A percentile compares a stretch with the other conserved stretches of the same genome.
Evolutionary conservation across 805 yeast genomes (phyloP).

Genomic region (Kregervanrija delftensis): DNA sequence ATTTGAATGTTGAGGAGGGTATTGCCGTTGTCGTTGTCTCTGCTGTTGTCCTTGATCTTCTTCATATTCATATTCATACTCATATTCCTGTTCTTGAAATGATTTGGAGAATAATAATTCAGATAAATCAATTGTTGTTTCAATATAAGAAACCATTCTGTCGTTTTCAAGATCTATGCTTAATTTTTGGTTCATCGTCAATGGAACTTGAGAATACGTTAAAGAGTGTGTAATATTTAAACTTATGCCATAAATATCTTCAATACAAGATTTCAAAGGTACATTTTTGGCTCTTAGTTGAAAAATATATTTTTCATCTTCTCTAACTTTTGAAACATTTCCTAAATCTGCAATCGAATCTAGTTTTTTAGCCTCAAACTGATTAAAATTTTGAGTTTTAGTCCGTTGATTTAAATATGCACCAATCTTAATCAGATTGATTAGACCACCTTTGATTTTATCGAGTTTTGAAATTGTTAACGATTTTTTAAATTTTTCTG

Average conservation of each 20-base stretch:
- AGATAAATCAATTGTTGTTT: conserved; percentile 17
- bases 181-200: conserved; percentile 11
- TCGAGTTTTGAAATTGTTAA: conserved; percentile 4
- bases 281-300: conserved; percentile 14
- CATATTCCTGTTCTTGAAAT: not conserved
- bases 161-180: conserved; percentile 20
- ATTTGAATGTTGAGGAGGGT: too few species aligned
- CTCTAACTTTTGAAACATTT: conserved; percentile 16
- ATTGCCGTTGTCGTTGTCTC: too few species aligned
- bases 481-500: not conserved
- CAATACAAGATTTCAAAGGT: conserved; percentile 16
- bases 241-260: conserved; percentile 15
- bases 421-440: conserved; percentile 10
- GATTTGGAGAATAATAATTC: conserved; percentile 8
- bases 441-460: not conserved
- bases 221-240: conserved; percentile 18
- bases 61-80: not conserved
- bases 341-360: conserved; percentile 16
- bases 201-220: conserved; percentile 21
- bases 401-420: conserved; percentile 5
- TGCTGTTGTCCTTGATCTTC: conserved; percentile 2
- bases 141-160: conserved; percentile 23
- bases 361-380: conserved; percentile 5
- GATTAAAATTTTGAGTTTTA: not conserved
- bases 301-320: conserved; percentile 19